These are phyloP conservation scores for Ogataea glucozyma DNA, from an alignment of 805 yeast genomes.

Conservation along the genomic window DNA sequence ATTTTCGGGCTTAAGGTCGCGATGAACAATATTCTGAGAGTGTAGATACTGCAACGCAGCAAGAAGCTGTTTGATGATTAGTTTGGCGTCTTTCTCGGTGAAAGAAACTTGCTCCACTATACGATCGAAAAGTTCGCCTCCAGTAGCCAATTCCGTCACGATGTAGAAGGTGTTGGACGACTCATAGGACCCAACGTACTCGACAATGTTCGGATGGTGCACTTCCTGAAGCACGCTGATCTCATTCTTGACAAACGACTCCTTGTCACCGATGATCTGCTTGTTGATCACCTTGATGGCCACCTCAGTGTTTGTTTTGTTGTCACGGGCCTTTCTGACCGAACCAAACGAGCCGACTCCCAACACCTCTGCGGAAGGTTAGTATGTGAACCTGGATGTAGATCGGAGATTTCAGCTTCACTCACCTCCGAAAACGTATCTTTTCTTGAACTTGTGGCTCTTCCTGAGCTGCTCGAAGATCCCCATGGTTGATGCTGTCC, in stretches of 20 bases:
- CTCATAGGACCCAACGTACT: constrained; percentile 86
- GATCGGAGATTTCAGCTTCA: too few relatives aligned
- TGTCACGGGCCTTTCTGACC: constrained; percentile 63
- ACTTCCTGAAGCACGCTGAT: constrained; percentile 61
- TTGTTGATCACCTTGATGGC: constrained; percentile 84
- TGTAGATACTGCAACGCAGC: constrained; percentile 78
- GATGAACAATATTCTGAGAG: constrained; percentile 65
- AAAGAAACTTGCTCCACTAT: constrained; percentile 74
- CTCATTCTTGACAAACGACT: constrained; percentile 71
- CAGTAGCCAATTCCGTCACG: constrained; percentile 87
- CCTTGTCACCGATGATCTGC: constrained; percentile 70
- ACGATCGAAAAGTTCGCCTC: constrained; percentile 89
- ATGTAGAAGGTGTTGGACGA: constrained; percentile 81
- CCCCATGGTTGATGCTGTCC: constrained; percentile 9
- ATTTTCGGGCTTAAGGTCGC: constrained; percentile 74
- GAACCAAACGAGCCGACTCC: constrained; percentile 94
- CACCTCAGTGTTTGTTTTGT: constrained; percentile 58
- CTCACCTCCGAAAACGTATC: constrained; percentile 61
- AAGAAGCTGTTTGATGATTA: constrained; percentile 66
- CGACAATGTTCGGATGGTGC: constrained; percentile 77
- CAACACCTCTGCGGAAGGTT: constrained; percentile 46
- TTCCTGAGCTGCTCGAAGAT: constrained; percentile 10
- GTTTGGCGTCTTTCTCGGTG: constrained; percentile 80
- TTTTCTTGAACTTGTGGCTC: constrained; percentile 40
- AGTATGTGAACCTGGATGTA: background rate